Evolutionary conservation across 2,329 filamentous ascomycete species (phyloP).

Genomic region (Talaromyces pinophilus): DNA sequence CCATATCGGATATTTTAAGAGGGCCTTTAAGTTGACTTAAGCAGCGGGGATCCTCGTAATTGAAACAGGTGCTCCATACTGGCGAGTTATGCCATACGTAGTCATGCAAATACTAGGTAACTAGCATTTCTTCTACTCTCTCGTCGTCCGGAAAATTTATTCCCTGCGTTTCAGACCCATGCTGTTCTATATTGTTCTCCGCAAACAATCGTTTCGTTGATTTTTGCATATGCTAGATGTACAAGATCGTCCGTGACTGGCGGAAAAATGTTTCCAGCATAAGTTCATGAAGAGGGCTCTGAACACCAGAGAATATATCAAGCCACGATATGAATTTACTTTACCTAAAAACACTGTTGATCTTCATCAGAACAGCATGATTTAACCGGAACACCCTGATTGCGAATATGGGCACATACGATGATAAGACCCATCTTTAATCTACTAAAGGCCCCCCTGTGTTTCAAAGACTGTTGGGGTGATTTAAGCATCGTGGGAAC

Average conservation of each 20-base stretch:
- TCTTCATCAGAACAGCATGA: background rate
- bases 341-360: background rate
- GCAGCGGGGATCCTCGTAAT: no score
- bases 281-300: background rate
- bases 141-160: background rate
- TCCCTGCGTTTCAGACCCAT: background rate
- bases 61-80: no score
- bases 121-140: background rate
- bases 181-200: background rate
- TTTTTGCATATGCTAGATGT: background rate
- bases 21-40: no score
- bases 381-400: background rate
- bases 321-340: background rate
- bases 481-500: background rate
- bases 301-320: background rate
- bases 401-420: background rate
- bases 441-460: background rate
- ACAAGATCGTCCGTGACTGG: background rate
- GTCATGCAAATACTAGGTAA: no score
- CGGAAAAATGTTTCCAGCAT: slow-evolving; percentile 9
- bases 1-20: no score
- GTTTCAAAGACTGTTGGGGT: background rate
- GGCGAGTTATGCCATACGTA: no score
- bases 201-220: background rate
- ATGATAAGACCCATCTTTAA: background rate